phyloP scores from a whole-genome alignment of 1,284 basidiomycete species.

The Irpex rosettiformis region DNA sequence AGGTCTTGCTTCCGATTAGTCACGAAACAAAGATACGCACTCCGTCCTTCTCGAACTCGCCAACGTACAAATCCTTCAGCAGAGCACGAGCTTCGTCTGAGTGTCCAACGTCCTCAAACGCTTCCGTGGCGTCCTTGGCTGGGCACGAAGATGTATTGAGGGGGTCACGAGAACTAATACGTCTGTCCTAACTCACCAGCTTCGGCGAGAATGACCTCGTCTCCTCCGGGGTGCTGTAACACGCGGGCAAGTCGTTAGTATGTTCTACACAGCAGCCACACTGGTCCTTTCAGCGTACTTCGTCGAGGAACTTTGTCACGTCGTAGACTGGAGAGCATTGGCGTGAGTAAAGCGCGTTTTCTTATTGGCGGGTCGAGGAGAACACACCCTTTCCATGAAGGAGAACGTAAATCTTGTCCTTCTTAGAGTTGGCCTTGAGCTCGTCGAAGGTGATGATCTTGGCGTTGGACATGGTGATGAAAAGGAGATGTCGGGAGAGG shows the following conservation, averaged over 20 bases:
- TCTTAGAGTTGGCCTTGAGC: slow-evolving; percentile 71
- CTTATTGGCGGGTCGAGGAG: slow-evolving; percentile 30
- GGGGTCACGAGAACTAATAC: slow-evolving; percentile 8
- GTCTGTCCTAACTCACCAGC: slow-evolving; percentile 63
- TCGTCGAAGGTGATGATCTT: slow-evolving; percentile 70
- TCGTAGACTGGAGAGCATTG: slow-evolving; percentile 74
- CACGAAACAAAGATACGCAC: slow-evolving; percentile 40
- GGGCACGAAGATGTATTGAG: slow-evolving; percentile 13
- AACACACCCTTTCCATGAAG: slow-evolving; percentile 78
- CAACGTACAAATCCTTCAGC: slow-evolving; percentile 74
- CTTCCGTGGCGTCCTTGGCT: slow-evolving; percentile 95
- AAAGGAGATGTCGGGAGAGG: slow-evolving; percentile 11
- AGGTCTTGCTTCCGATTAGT: slow-evolving; percentile 1
- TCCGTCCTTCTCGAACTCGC: slow-evolving; percentile 69
- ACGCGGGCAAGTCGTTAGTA: slow-evolving; percentile 8
- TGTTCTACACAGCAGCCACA: background rate
- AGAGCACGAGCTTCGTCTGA: slow-evolving; percentile 96
- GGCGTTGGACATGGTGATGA: slow-evolving; percentile 28
- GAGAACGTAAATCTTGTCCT: slow-evolving; percentile 77
- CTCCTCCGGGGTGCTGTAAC: slow-evolving; percentile 90
- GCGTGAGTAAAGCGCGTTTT: slow-evolving; percentile 27
- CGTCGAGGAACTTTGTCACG: slow-evolving; percentile 92
- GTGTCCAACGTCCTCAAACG: slow-evolving; percentile 99
- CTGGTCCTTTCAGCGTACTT: slow-evolving; percentile 56
- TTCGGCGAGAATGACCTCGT: slow-evolving; percentile 95